These are phyloP conservation scores for Fusarium fracticaudum DNA, from an alignment of 2,329 filamentous ascomycete species.

Conservation along the genomic window DNA sequence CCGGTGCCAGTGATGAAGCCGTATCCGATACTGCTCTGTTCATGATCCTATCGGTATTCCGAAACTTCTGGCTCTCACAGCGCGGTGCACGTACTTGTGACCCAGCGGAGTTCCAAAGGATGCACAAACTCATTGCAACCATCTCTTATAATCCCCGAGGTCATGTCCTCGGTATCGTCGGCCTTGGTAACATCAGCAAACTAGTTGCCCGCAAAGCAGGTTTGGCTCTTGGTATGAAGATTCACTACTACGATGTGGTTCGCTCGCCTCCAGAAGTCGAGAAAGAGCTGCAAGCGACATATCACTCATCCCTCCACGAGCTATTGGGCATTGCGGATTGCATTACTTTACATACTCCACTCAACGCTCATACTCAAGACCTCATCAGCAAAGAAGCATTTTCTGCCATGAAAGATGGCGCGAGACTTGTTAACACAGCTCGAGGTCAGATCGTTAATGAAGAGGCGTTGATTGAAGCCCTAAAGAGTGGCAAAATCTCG, in stretches of 20 bases:
- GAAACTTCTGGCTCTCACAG: slow-evolving; percentile 58
- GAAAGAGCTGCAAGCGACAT: slow-evolving; percentile 42
- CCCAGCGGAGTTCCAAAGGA: slow-evolving; percentile 20
- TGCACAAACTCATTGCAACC: slow-evolving; percentile 31
- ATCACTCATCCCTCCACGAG: slow-evolving; percentile 40
- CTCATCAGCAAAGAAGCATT: slow-evolving; percentile 25
- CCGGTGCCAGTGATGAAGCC: slow-evolving; percentile 54
- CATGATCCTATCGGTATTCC: slow-evolving; percentile 58
- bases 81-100: slow-evolving; percentile 29
- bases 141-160: slow-evolving; percentile 60
- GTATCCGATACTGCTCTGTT: slow-evolving; percentile 55
- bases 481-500: slow-evolving; percentile 56
- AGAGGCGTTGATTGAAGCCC: slow-evolving; percentile 56
- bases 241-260: slow-evolving; percentile 61
- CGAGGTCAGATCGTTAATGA: slow-evolving; percentile 63
- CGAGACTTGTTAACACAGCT: slow-evolving; percentile 62
- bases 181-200: slow-evolving; percentile 58
- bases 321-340: slow-evolving; percentile 47
- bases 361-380: slow-evolving; percentile 27
- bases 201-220: slow-evolving; percentile 57
- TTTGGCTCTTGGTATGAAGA: slow-evolving; percentile 61
- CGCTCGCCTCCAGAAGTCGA: slow-evolving; percentile 44
- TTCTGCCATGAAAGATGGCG: slow-evolving; percentile 56
- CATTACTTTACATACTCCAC: slow-evolving; percentile 47
- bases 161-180: slow-evolving; percentile 61